Evolutionary conservation across 2,329 filamentous ascomycete species (phyloP).

Genomic region (Pseudogymnoascus destructans): DNA sequence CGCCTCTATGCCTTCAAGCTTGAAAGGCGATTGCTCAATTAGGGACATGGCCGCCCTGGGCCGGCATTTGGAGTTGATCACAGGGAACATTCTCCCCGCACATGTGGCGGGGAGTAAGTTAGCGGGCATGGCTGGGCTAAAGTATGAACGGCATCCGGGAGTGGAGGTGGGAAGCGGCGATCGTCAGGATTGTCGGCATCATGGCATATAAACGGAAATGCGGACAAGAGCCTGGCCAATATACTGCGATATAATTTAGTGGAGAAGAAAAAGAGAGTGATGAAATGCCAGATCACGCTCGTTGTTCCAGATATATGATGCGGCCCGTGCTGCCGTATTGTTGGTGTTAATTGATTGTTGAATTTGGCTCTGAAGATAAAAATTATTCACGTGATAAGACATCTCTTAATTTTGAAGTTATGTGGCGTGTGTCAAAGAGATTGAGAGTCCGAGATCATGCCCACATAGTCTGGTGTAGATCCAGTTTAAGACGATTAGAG

Average conservation of each 20-base stretch:
- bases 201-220: neutral
- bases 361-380: neutral
- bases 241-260: neutral
- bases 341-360: neutral
- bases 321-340: neutral
- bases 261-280: neutral
- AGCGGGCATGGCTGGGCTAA: neutral
- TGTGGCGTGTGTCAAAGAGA: neutral
- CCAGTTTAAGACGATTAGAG: constrained; percentile 1
- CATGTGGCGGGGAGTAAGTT: neutral
- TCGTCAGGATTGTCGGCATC: neutral
- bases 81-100: constrained; percentile 1
- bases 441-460: neutral
- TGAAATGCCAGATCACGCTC: neutral
- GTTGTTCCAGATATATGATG: neutral
- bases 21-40: neutral
- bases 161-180: neutral
- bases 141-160: neutral
- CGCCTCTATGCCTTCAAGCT: neutral
- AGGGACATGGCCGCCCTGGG: neutral
- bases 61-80: constrained; percentile 2
- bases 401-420: neutral
- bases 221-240: neutral
- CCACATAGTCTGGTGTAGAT: neutral
- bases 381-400: neutral